These are phyloP conservation scores for Cladosporium phlei DNA, from an alignment of 2,329 filamentous ascomycete species.

Conservation along the genomic window DNA sequence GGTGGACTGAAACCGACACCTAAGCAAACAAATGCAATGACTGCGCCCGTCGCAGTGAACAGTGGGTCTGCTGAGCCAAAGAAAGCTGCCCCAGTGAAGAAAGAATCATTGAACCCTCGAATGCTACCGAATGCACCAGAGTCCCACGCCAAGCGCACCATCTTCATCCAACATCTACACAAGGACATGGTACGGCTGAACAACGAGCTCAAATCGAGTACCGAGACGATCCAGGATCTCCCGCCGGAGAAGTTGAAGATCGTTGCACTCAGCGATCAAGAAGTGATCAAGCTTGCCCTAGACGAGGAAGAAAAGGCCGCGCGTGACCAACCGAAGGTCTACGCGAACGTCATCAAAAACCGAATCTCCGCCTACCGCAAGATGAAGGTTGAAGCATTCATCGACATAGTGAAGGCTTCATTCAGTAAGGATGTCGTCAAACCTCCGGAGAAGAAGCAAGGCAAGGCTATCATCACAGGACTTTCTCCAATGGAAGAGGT, in stretches of 20 bases:
- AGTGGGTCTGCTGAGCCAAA: not conserved
- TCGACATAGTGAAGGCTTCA: constrained; percentile 29
- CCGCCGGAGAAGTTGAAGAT: constrained; percentile 35
- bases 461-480: constrained; percentile 59
- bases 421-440: constrained; percentile 25
- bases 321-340: constrained; percentile 62
- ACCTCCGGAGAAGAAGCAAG: constrained; percentile 18
- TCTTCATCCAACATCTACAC: constrained; percentile 57
- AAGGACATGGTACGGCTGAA: constrained; percentile 65
- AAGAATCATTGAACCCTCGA: constrained; percentile 58
- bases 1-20: not conserved
- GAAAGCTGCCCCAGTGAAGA: constrained; percentile 8
- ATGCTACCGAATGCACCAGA: constrained; percentile 52
- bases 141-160: constrained; percentile 30
- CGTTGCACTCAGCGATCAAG: constrained; percentile 58
- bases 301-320: constrained; percentile 77
- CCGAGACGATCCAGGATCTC: constrained; percentile 24
- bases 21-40: constrained; percentile 8
- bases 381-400: constrained; percentile 70
- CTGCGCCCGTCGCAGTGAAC: not conserved
- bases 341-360: constrained; percentile 79
- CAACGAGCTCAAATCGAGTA: constrained; percentile 51
- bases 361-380: constrained; percentile 70
- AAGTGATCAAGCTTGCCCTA: constrained; percentile 63
- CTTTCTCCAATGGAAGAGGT: constrained; percentile 65